These are phyloP conservation scores for Verticillium alfalfae DNA, from an alignment of 2,329 filamentous ascomycete genomes.

Conservation along the genomic window DNA sequence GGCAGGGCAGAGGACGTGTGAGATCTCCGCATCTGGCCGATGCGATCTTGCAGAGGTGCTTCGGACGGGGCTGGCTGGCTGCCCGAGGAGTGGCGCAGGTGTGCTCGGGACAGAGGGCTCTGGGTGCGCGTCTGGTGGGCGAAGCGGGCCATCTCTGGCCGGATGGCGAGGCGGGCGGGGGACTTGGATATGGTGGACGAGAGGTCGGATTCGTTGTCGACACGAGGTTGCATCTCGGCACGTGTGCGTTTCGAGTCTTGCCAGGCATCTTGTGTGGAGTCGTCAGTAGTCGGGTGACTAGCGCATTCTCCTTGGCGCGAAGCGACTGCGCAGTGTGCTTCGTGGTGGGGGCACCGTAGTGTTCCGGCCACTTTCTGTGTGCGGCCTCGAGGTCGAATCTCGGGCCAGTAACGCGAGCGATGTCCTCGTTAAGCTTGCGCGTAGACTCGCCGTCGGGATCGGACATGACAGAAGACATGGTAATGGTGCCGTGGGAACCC, in stretches of 20 bases:
- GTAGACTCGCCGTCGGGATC: conserved; percentile 50
- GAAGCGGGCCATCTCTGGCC: conserved; percentile 19
- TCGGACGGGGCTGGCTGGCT: not conserved
- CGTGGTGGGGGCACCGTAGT: conserved; percentile 34
- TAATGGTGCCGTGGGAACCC: conserved; percentile 52
- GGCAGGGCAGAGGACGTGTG: conserved; percentile 14
- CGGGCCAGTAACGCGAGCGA: conserved; percentile 33
- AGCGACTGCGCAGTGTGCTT: conserved; percentile 7
- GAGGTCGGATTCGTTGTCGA: conserved; percentile 46
- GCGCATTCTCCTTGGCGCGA: conserved; percentile 40
- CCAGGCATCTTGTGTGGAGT: conserved; percentile 36
- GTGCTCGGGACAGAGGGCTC: conserved; percentile 30
- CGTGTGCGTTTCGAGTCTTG: conserved; percentile 32
- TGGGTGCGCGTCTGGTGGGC: conserved; percentile 21
- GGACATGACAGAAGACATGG: conserved; percentile 46
- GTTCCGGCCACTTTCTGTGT: conserved; percentile 49
- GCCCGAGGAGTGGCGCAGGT: conserved; percentile 21
- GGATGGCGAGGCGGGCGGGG: conserved; percentile 18
- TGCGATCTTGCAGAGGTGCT: not conserved
- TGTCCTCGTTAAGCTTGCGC: conserved; percentile 42
- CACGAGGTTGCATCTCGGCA: conserved; percentile 48
- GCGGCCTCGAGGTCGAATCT: conserved; percentile 38
- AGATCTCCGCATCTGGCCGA: conserved; percentile 26
- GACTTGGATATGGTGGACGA: conserved; percentile 38
- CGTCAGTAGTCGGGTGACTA: conserved; percentile 33